phyloP scores from a whole-genome alignment of 164 flowering plant species.

The Saururus chinensis region DNA sequence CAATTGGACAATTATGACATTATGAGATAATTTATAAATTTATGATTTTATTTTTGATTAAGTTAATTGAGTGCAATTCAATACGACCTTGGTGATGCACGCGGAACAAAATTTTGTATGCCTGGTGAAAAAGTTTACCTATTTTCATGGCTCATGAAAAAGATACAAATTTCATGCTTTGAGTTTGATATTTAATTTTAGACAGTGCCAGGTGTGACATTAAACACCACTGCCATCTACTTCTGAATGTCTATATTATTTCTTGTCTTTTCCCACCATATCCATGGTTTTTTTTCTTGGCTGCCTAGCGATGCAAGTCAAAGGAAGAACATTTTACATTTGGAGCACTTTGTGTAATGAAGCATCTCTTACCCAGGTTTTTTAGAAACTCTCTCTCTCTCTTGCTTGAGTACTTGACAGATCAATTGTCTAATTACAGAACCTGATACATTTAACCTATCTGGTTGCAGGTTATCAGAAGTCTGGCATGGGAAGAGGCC shows the following conservation, averaged over 20 bases:
- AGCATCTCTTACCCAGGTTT: constrained; percentile 95
- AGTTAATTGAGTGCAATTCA: too few species aligned
- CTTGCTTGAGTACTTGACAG: neutral
- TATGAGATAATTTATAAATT: too few species aligned
- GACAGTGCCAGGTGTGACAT: too few species aligned
- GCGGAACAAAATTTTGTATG: too few species aligned
- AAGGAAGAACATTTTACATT: constrained; percentile 71
- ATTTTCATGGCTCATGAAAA: too few species aligned
- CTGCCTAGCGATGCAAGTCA: constrained; percentile 65
- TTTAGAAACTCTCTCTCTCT: neutral
- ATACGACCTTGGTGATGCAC: too few species aligned
- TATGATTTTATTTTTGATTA: too few species aligned
- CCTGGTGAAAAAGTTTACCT: too few species aligned
- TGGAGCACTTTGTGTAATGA: constrained; percentile 86
- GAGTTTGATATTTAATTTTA: too few species aligned
- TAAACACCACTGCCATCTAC: neutral
- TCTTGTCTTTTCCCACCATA: neutral
- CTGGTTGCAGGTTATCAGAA: constrained; percentile 65
- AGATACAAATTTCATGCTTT: too few species aligned
- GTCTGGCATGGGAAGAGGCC: constrained; percentile 84
- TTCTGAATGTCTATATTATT: neutral
- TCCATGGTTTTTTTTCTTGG: constrained; percentile 1
- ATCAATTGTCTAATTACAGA: neutral
- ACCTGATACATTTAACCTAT: constrained; percentile 2
- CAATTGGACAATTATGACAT: too few species aligned